phyloP scores from a whole-genome alignment of 75 land plant genomes.

The Selaginella tamariscina region DNA sequence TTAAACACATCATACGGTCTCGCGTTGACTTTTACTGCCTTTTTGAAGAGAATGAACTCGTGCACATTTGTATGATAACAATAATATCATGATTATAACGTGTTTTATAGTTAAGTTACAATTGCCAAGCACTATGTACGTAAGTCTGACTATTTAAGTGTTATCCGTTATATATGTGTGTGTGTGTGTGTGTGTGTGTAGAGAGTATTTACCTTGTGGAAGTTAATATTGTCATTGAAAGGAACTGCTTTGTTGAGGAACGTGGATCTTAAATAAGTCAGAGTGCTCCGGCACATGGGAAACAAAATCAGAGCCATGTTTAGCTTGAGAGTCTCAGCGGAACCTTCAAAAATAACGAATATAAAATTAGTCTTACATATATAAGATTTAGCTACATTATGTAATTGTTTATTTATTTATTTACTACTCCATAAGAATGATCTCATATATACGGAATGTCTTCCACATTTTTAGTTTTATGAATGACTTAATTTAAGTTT shows the following conservation, averaged over 20 bases:
- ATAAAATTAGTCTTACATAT: no score
- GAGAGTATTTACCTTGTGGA: constrained; percentile 5
- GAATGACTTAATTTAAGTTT: no score
- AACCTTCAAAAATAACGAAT: no score
- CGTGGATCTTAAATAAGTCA: neutral
- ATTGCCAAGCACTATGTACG: no score
- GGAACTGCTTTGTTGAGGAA: neutral
- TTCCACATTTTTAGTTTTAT: no score
- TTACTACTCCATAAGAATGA: no score
- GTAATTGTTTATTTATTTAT: no score
- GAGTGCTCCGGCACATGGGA: constrained; percentile 3
- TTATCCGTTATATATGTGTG: neutral
- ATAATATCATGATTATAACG: neutral
- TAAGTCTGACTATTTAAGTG: no score
- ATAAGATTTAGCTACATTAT: no score
- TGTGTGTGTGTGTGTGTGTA: neutral
- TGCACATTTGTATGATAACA: neutral
- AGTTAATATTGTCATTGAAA: constrained; percentile 13
- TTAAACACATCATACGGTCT: neutral
- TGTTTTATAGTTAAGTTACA: neutral
- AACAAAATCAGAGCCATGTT: constrained; percentile 12
- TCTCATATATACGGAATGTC: no score
- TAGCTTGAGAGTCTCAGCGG: constrained; percentile 8
- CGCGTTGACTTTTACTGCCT: no score
- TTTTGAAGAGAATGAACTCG: no score